phyloP scores from a whole-genome alignment of 2,329 filamentous ascomycete species.

The Colletotrichum agaves region DNA sequence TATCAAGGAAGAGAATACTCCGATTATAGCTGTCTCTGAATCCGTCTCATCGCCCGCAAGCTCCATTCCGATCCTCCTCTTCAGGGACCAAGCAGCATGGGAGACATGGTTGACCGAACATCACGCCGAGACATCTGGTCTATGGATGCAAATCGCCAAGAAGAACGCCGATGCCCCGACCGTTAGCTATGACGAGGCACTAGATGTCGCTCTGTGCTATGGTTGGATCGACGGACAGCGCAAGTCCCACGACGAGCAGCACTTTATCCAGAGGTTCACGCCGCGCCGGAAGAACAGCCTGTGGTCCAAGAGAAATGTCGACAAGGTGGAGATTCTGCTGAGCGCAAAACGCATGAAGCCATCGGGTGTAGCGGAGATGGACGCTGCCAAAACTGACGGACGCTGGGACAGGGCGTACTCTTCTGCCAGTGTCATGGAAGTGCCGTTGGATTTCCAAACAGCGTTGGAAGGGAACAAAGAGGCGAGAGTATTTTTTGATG shows the following conservation, averaged over 20 bases:
- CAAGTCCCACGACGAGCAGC: constrained; percentile 53
- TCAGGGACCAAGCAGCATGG: constrained; percentile 45
- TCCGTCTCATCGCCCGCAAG: background rate
- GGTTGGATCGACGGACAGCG: constrained; percentile 73
- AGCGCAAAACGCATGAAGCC: constrained; percentile 59
- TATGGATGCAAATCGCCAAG: constrained; percentile 62
- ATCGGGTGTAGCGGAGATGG: constrained; percentile 60
- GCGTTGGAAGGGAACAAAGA: constrained; percentile 51
- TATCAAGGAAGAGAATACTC: background rate
- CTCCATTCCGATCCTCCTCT: constrained; percentile 41
- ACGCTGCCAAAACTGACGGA: constrained; percentile 66
- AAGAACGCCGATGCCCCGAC: constrained; percentile 56
- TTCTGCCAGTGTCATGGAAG: constrained; percentile 56
- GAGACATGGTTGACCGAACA: constrained; percentile 53
- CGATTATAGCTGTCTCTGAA: background rate
- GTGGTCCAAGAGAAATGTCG: constrained; percentile 71
- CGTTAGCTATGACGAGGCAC: constrained; percentile 61
- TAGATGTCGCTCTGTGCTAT: constrained; percentile 67
- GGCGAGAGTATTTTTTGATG: constrained; percentile 54
- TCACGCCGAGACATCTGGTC: constrained; percentile 47
- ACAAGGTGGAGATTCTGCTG: constrained; percentile 57
- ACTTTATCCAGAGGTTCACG: constrained; percentile 67
- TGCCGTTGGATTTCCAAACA: constrained; percentile 60
- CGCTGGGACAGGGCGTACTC: constrained; percentile 69
- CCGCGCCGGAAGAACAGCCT: constrained; percentile 64